Percentiles rank a stretch among this genome's conserved stretches.
phyloP scores from a whole-genome alignment of 176 grass and related monocot species.

The Puccinellia tenuiflora region DNA sequence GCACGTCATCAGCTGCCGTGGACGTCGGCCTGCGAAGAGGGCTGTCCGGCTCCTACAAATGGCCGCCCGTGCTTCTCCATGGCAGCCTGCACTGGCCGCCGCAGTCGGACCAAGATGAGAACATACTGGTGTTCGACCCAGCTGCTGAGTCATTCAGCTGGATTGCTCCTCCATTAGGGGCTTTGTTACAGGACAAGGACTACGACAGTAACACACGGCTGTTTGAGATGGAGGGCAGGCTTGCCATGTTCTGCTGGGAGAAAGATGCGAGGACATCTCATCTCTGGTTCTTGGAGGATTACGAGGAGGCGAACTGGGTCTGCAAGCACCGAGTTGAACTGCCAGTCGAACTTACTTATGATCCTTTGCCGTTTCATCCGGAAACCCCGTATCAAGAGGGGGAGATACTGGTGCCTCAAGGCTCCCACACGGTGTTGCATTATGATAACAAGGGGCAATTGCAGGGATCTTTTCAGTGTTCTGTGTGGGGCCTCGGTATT shows the following conservation, averaged over 20 bases:
- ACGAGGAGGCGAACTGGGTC: not conserved
- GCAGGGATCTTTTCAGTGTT: not conserved
- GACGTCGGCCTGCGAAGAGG: not conserved
- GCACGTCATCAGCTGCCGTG: not conserved
- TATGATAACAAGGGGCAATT: not conserved
- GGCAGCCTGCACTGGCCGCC: slow-evolving; percentile 16
- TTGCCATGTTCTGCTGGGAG: not conserved
- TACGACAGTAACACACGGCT: not conserved
- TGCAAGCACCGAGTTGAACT: not conserved
- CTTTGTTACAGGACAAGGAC: too few species aligned
- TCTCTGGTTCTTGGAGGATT: not conserved
- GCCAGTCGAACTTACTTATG: not conserved
- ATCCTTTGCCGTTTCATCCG: not conserved
- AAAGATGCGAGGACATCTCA: not conserved
- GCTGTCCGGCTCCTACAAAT: not conserved
- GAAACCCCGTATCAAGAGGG: not conserved
- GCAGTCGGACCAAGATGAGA: not conserved
- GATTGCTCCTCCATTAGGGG: too few species aligned
- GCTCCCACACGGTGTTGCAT: not conserved
- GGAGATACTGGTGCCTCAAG: not conserved
- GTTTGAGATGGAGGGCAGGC: not conserved
- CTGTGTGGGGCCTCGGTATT: not conserved
- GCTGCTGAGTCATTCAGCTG: not conserved
- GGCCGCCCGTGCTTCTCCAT: not conserved
- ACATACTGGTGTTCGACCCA: slow-evolving; percentile 15